Base-by-base conservation (phyloP, 1,284 basidiomycete species). In the Marasmius sp. region DNA sequence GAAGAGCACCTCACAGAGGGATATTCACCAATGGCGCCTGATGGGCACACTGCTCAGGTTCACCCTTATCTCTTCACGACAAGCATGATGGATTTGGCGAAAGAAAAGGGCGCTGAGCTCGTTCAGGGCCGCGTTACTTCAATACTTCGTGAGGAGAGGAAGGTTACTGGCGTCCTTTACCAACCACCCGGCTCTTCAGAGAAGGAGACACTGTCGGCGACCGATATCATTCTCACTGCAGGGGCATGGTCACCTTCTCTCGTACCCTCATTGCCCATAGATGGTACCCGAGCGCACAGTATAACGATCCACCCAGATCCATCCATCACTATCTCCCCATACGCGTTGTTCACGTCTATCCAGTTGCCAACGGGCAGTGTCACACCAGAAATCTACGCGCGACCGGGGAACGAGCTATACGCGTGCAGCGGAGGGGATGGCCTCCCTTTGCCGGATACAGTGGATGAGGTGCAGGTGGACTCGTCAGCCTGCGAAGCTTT, bases 241-340 rank as follows among this genome's bases (percentile, higher is more conserved):
- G 95, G 95, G 12, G 92, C 93, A 1, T 98, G 95, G 95, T 93
- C 94, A 0, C 84, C 93, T 10, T 71, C 68, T 8, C 70, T 91
- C 62, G 45, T 83, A 38, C 75, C 80, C 11, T 66, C 74, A 7
- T 77, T 90, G 36, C 87, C 88, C 14, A 81, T 91, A 64, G 70
- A 74, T 14, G 80, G 79, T 41, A 85, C 80, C 3, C 86, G 89
- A 57, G 88, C 87, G 0, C 89, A 91, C 72, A 89, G 87, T 67
- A 81, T 91, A 68, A 85, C 83, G 3, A 83, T 91, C 64, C 85
- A 69, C 37, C 79, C 81, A 4, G 70, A 69, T 39, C 71, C 77
- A n/a, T 71, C 67, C n/a, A 71, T 75, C 22, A 70, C 71, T 16
- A 80, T 88, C 69, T 74, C 85, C 8, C 86, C 87, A 12, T 88